These are phyloP conservation scores for Digitaria exilis DNA, from an alignment of 202 grass and related monocot genomes.

Conservation along the genomic window DNA sequence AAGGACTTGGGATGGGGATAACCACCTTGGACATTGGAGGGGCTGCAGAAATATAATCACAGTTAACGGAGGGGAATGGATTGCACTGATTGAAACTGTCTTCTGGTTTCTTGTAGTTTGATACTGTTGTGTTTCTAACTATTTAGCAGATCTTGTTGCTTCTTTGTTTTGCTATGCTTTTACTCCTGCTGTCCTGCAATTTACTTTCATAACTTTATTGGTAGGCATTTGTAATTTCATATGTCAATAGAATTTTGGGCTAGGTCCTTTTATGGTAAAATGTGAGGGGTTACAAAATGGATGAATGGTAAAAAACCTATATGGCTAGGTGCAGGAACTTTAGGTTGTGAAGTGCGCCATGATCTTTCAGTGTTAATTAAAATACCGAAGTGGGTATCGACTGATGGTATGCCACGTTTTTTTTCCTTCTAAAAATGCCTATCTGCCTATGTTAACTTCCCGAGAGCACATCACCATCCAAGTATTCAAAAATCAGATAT, in stretches of 20 bases:
- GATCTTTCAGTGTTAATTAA: neutral
- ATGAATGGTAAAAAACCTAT: neutral
- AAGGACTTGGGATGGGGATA: neutral
- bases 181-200: neutral
- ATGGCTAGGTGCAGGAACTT: neutral
- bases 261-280: neutral
- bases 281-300: neutral
- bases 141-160: conserved; percentile 6
- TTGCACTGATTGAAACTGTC: neutral
- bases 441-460: neutral
- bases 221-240: neutral
- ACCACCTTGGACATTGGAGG: neutral
- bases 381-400: neutral
- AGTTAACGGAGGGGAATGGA: neutral
- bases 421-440: neutral
- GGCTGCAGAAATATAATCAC: neutral
- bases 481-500: neutral
- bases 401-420: neutral
- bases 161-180: neutral
- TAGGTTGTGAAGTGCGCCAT: neutral
- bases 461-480: neutral
- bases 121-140: neutral
- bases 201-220: neutral
- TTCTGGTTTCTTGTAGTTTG: neutral
- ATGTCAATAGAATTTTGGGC: neutral